Conservation (phyloP, 805 yeast genomes). For the Lipomyces sp. region DNA sequence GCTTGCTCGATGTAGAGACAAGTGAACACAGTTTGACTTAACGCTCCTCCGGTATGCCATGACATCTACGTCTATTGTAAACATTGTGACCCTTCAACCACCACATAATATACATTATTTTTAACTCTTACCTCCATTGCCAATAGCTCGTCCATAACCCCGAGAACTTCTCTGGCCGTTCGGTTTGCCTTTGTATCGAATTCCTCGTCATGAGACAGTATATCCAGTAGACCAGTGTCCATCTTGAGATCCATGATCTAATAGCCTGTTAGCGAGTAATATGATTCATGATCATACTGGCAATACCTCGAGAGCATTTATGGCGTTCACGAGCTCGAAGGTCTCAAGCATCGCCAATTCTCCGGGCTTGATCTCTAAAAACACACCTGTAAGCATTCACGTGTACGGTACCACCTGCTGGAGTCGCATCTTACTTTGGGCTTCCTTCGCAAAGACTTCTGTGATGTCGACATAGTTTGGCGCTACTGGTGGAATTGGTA, state of each 20-base stretch:
- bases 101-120: neutral
- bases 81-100: neutral
- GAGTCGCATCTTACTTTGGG: slow-evolving; percentile 15
- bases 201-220: slow-evolving; percentile 52
- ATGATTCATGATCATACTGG: neutral
- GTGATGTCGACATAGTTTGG: slow-evolving; percentile 31
- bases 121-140: slow-evolving; percentile 47
- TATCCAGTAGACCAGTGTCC: slow-evolving; percentile 74
- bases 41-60: slow-evolving; percentile 78
- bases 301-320: slow-evolving; percentile 80
- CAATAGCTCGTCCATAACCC: slow-evolving; percentile 60
- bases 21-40: slow-evolving; percentile 77
- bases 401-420: neutral
- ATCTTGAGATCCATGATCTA: slow-evolving; percentile 61
- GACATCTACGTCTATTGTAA: slow-evolving; percentile 47
- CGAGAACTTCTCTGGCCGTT: slow-evolving; percentile 51
- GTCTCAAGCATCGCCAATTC: slow-evolving; percentile 61
- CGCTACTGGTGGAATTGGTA: slow-evolving; percentile 18
- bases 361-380: slow-evolving; percentile 51
- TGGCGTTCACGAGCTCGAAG: slow-evolving; percentile 78
- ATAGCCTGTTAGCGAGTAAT: slow-evolving; percentile 7
- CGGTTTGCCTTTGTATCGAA: slow-evolving; percentile 50
- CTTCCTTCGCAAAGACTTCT: slow-evolving; percentile 14
- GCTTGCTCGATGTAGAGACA: slow-evolving; percentile 71
- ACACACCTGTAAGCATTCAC: slow-evolving; percentile 5